Conservation (phyloP, 345 rosid genomes). For the Eucalyptus polybractea region DNA sequence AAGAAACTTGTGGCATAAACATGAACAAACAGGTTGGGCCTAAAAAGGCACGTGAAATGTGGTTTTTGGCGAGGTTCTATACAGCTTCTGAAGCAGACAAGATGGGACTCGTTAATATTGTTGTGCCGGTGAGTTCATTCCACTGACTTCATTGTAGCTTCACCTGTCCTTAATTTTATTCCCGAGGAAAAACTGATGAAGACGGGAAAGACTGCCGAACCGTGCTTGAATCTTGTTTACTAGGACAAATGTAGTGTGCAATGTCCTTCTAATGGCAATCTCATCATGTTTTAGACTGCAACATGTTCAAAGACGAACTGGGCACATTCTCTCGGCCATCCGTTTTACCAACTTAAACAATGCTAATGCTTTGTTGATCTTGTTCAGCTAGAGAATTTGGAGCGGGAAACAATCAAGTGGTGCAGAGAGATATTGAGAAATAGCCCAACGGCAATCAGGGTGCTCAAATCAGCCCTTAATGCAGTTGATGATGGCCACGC, state of each 20-base stretch:
- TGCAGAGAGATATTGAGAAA: slow-evolving; percentile 80
- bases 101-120: slow-evolving; percentile 89
- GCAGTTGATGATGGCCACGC: slow-evolving; percentile 95
- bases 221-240: not conserved
- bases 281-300: not conserved
- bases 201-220: not conserved
- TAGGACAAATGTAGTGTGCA: not conserved
- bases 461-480: slow-evolving; percentile 84
- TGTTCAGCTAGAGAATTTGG: slow-evolving; percentile 60
- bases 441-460: slow-evolving; percentile 88
- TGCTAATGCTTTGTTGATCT: not conserved
- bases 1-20: not conserved
- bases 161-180: not conserved
- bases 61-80: slow-evolving; percentile 87
- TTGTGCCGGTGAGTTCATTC: slow-evolving; percentile 57
- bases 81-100: slow-evolving; percentile 80
- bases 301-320: not conserved
- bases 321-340: not conserved
- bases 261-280: not conserved
- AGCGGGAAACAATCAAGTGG: slow-evolving; percentile 84
- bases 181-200: not conserved
- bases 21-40: slow-evolving; percentile 58
- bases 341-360: not conserved
- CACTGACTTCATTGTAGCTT: not conserved
- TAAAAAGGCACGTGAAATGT: slow-evolving; percentile 90